Base-by-base conservation (phyloP, 495 filamentous ascomycete species). In the Ascobolus immersus region DNA sequence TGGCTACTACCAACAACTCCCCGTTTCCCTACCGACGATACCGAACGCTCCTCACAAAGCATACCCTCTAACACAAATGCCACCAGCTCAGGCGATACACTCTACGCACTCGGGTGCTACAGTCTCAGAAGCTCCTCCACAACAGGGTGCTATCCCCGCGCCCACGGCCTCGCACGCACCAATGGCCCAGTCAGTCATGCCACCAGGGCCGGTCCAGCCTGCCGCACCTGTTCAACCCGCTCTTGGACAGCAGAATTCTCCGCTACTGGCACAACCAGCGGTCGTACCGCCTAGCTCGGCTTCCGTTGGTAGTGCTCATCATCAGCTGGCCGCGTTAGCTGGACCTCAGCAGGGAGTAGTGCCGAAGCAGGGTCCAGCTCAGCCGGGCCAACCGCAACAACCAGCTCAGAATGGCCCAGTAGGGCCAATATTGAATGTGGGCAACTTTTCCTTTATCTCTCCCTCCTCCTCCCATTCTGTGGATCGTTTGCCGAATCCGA, bases 391-490 rank as follows among this genome's bases (percentile, higher is more conserved):
- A 25, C 22, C 22, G n/a, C 20, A 23, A 4, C 28, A 21, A 11
- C 10, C 32, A 21, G 37, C 47, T 35, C 46, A 36, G 23, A 50
- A 44, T 49, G 47, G 47, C 32, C 47, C 45, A 25, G 46, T 42
- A 31, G 47, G 47, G 35, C 47, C 47, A 21, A 50, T 50, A 43
- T 41, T 50, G 28, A 50, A 50, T 50, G 47, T 50, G 44, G 42
- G 47, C 41, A 41, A 41, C 43, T 41, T 45, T 40, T 41, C 43
- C 29, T 34, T 45, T 28, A 33, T 34, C 28, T 42, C 36, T 40
- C 36, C 38, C 33, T 34, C 36, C 38, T 38, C 20, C 41, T 43
- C 39, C 38, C 41, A 34, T 34, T 20, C 39, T 30, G 7, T 7
- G 22, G n/a, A 27, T 27, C 25, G 25, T 14, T 27, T 14, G 3